Evolutionary conservation across 2,329 filamentous ascomycete genomes (phyloP), one percentile per base, ranked within the genome.

Genomic region (Colletotrichum paranaense): DNA sequence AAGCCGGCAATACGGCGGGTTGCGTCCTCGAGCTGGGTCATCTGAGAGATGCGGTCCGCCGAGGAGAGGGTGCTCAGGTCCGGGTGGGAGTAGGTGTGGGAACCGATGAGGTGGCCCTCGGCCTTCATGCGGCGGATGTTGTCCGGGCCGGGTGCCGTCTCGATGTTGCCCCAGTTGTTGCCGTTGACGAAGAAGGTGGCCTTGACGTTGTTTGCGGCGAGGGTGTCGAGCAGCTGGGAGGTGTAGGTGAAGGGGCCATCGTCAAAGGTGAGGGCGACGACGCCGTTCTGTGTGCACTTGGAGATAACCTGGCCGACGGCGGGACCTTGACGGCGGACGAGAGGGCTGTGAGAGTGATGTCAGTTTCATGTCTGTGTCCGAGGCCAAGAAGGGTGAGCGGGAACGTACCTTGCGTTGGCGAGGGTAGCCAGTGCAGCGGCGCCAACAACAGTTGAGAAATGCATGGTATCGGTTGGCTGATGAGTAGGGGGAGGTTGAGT

Each of bases 191-290:
- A 87, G 76, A 83, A 84, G 26, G 84, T 86, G 7, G 81, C 84
- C 59, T 80, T 82, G 66, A 80, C 77, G 5, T 79, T 58, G 35
- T 78, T 76, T 4, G 77, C 56, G 26, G 79, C 78, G 14, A 86
- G 74, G 1, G 82, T 63, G 68, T 86, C 81, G 28, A 88, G 82
- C 5, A 88, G 76, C 11, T 79, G 77, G 7, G 76, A 74, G 5
- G 87, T 88, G 76, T 82, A 87, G 4, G 74, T 67, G 70, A 80
- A 84, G 0, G 86, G 86, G 0, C 86, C 86, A 64, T 88, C 86
- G 74, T 88, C 86, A 75, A 84, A 87, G 1, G 85, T 87, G 30
- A 88, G 78, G 1, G 86, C 86, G 49, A 86, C 79, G 64, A 79
- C 77, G 26, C 82, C 83, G 0, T 81, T 80, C n/a, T 72, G 72